Conservation (phyloP, 2,329 filamentous ascomycete species). For the Fusarium hostae region DNA sequence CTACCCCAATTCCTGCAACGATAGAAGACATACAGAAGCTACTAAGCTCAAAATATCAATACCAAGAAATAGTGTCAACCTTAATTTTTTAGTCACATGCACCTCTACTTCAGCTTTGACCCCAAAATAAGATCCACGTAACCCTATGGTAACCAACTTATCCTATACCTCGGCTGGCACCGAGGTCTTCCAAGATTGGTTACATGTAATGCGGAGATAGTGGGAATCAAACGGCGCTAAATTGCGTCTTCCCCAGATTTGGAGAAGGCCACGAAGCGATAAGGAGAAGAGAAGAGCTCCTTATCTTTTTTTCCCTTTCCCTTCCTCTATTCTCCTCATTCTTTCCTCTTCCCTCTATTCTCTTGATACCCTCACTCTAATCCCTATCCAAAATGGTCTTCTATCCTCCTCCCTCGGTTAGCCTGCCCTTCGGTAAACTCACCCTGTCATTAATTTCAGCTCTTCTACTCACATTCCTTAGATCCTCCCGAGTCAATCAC, state of each 20-base stretch:
- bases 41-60: background rate
- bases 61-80: background rate
- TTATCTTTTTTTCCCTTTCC: background rate
- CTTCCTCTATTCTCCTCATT: background rate
- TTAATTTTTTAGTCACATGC: slow-evolving; percentile 5
- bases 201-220: slow-evolving; percentile 27
- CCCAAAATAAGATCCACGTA: background rate
- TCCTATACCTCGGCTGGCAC: background rate
- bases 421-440: slow-evolving; percentile 63
- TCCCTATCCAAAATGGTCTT: slow-evolving; percentile 60
- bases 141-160: background rate
- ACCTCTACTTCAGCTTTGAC: background rate
- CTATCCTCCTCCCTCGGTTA: slow-evolving; percentile 68
- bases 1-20: background rate
- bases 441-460: background rate
- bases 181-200: slow-evolving; percentile 11
- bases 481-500: slow-evolving; percentile 79
- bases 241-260: slow-evolving; percentile 29
- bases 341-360: background rate
- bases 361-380: background rate
- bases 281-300: background rate
- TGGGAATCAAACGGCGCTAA: slow-evolving; percentile 17
- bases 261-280: slow-evolving; percentile 5
- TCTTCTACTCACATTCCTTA: slow-evolving; percentile 26
- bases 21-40: background rate